Evolutionary conservation across 2,329 filamentous ascomycete genomes (phyloP), one percentile per base, ranked within the genome.

Genomic region (Aspergillus sp.): DNA sequence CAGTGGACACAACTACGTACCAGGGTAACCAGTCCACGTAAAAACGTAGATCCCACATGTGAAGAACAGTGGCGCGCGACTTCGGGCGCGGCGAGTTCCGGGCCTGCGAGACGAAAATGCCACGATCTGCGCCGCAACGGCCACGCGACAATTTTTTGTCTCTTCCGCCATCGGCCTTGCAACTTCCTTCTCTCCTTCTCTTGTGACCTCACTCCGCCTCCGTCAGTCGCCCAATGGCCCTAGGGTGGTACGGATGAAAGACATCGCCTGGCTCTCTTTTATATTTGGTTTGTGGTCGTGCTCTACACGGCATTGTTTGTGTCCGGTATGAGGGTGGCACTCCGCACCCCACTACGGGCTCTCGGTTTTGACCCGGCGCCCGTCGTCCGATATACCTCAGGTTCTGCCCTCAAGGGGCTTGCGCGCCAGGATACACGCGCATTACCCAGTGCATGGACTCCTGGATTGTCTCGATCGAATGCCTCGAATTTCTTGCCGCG

Each of bases 271-370:
- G 20, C 38, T n/a, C 18, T 43, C 26, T 43, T 51, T 56, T 48
- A 7, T 24, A 38, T 26, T 56, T 44, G 32, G 55, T 43, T 62
- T 32, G 53, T 53, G 50, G 53, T 59, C 53, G 57, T 57, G 62
- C 53, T 53, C 48, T 43, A 55, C 56, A 58, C 58, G 59, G 58
- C 61, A 54, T 60, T 54, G 61, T 58, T 63, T 48, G 51, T 50
- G 52, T 61, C 67, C 66, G 68, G 68, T 57, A 74, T 74, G 71
- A 72, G 67, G 65, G 66, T 64, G 62, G 63, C 64, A 60, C 61
- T 68, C 66, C 69, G 68, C 60, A 62, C 65, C 59, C 67, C 69
- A 60, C 65, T 70, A 68, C 69, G 71, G 67, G 64, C 67, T 56
- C 64, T 64, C 58, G 59, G 58, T 60, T 64, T 66, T 62, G 64